Percentiles rank a stretch among this genome's conserved stretches.
Evolutionary conservation across 106 monocot genomes (phyloP).

Genomic region (Platanthera guangdongensis): DNA sequence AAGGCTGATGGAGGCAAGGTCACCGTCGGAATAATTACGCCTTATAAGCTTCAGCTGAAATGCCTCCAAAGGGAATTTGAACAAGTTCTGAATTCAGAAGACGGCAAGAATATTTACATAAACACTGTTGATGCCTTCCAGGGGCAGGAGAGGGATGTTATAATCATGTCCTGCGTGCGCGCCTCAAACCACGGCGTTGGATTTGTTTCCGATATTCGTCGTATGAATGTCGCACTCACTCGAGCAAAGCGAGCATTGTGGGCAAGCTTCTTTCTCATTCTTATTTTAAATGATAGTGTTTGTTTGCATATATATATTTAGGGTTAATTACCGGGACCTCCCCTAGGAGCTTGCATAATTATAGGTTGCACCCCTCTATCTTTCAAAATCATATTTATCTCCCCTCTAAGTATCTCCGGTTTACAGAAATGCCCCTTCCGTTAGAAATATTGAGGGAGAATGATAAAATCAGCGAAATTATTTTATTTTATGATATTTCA

Average conservation of each 20-base stretch:
- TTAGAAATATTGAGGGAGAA: no score
- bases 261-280: slow-evolving; percentile 30
- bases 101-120: slow-evolving; percentile 90
- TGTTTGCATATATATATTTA: no score
- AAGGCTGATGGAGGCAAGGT: slow-evolving; percentile 57
- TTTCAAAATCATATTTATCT: no score
- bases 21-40: slow-evolving; percentile 88
- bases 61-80: slow-evolving; percentile 90
- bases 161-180: slow-evolving; percentile 99
- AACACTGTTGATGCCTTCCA: slow-evolving; percentile 99
- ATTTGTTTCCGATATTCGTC: slow-evolving; percentile 89
- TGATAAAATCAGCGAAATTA: no score
- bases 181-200: slow-evolving; percentile 92
- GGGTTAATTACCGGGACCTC: no score
- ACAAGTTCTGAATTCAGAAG: slow-evolving; percentile 72
- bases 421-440: no score
- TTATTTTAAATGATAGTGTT: not conserved
- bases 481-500: no score
- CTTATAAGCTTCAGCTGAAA: slow-evolving; percentile 92
- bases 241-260: slow-evolving; percentile 68
- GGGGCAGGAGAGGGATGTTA: slow-evolving; percentile 94
- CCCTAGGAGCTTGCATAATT: no score
- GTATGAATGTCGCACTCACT: slow-evolving; percentile 98
- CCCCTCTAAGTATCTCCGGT: no score
- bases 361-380: no score